phyloP scores from a whole-genome alignment of 2,329 filamentous ascomycete genomes.

The Ophiostoma ulmi region DNA sequence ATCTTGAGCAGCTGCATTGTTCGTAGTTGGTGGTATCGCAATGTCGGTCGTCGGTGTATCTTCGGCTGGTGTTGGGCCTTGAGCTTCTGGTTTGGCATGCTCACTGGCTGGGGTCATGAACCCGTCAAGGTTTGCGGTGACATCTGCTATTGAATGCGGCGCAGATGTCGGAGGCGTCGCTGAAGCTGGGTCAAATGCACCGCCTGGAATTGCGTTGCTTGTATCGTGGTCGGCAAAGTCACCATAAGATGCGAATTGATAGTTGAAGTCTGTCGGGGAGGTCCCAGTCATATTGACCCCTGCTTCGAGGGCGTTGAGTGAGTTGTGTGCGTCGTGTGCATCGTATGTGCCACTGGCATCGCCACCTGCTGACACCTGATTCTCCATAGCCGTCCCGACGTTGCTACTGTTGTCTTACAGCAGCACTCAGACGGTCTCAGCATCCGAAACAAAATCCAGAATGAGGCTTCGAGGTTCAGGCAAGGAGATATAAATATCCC shows the following conservation, averaged over 20 bases:
- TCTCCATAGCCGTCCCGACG: slow-evolving; percentile 22
- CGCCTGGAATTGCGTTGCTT: not conserved
- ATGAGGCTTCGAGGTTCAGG: slow-evolving; percentile 36
- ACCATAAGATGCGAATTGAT: not conserved
- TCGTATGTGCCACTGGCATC: not conserved
- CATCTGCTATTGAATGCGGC: slow-evolving; percentile 24
- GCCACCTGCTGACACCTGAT: not conserved
- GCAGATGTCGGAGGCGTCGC: slow-evolving; percentile 5
- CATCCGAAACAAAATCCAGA: slow-evolving; percentile 28
- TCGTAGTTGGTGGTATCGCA: not conserved
- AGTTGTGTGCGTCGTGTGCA: not conserved
- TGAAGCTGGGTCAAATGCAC: not conserved
- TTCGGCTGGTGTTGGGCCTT: not conserved
- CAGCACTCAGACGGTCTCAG: slow-evolving; percentile 33
- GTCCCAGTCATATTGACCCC: not conserved
- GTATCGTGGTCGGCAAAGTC: not conserved
- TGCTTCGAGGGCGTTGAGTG: not conserved
- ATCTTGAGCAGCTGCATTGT: not conserved
- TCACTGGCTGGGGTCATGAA: not conserved
- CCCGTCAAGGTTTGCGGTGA: slow-evolving; percentile 34
- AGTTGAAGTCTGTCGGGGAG: not conserved
- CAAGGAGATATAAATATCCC: slow-evolving; percentile 17
- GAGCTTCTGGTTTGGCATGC: not conserved
- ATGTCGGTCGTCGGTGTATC: not conserved
- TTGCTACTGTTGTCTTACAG: slow-evolving; percentile 32